A percentile compares a stretch with the other conserved stretches of the same genome.
Conservation (phyloP, 2,329 filamentous ascomycete genomes). For the Zalaria sp. region DNA sequence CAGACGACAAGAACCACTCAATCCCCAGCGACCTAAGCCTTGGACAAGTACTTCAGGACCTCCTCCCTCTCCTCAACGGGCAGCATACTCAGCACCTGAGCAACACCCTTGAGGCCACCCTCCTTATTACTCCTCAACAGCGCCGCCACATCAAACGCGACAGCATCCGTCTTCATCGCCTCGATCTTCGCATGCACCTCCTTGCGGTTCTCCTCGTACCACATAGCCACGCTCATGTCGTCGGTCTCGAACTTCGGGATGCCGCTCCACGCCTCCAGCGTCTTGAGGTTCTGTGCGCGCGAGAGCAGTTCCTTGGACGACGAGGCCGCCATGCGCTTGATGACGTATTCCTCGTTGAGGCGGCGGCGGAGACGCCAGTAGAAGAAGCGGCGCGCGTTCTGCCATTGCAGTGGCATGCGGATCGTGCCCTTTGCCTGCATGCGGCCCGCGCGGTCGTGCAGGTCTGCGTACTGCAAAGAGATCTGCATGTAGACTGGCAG, state of each 20-base stretch:
- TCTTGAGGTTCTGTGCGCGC: conserved; percentile 45
- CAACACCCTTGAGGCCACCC: conserved; percentile 68
- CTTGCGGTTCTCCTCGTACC: conserved; percentile 94
- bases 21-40: conserved; percentile 17
- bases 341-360: conserved; percentile 92
- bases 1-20: no score
- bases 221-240: conserved; percentile 73
- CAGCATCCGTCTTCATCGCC: conserved; percentile 60
- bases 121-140: conserved; percentile 52
- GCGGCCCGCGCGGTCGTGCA: conserved; percentile 90
- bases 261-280: conserved; percentile 71
- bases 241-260: conserved; percentile 63
- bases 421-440: conserved; percentile 98
- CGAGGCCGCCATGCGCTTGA: conserved; percentile 61
- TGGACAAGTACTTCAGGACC: conserved; percentile 45
- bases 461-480: conserved; percentile 89
- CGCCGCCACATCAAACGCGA: conserved; percentile 55
- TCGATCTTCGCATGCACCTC: conserved; percentile 73
- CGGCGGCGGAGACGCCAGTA: conserved; percentile 98
- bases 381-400: conserved; percentile 88
- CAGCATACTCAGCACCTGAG: conserved; percentile 73
- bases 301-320: conserved; percentile 27
- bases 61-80: conserved; percentile 80
- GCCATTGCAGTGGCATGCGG: conserved; percentile 70
- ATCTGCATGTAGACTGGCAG: conserved; percentile 91